Base-by-base conservation (phyloP, 139 green algal genomes). In the Chlorella vulgaris region DNA sequence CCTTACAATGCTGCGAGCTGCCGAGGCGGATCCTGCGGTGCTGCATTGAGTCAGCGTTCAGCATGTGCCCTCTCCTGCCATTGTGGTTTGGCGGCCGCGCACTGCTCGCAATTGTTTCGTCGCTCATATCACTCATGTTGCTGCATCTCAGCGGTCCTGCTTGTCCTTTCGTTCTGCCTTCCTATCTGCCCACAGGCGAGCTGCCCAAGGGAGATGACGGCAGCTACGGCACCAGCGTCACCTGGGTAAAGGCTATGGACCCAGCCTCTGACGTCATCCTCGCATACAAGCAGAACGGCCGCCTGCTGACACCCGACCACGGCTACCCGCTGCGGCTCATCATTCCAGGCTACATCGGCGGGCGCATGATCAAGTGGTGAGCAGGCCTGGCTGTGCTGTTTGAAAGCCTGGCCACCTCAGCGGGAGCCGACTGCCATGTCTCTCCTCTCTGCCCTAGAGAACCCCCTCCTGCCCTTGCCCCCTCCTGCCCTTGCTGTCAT, bases 341-440 rank as follows among this genome's bases (percentile, higher is more conserved):
- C 83, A 94, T 97, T 71, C 93, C 93, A 13, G 93, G 93, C n/a
- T 91, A 84, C 83, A 95, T 97, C 63, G 89, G 89, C 26, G 89
- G 89, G 31, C 79, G 89, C 39, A 93, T 93, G 88, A 81, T 92
- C 51, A 91, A 88, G 76, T 89, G 62, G n/a, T n/a, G n/a, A n/a
- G n/a, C n/a, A n/a, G n/a, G 15, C 15, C 50, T 60, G 50, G 15
- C 15, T 19, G 19, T 60, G 50, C 50, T 60, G 50, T 60, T n/a
- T n/a, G n/a, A n/a, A n/a, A 19, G 50, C 19, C 19, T 15, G 15
- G 19, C 50, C 19, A 29, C n/a, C 50, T 60, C 15, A 15, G 50
- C 19, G 50, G 15, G 15, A 19, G 19, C 50, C 19, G 50, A 42
- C 61, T 89, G n/a, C n/a, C n/a, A n/a, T n/a, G n/a, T n/a, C n/a